A percentile compares a stretch with the other conserved stretches of the same genome.
phyloP scores from a whole-genome alignment of 768 basidiomycete genomes.

The Butyriboletus loyo region DNA sequence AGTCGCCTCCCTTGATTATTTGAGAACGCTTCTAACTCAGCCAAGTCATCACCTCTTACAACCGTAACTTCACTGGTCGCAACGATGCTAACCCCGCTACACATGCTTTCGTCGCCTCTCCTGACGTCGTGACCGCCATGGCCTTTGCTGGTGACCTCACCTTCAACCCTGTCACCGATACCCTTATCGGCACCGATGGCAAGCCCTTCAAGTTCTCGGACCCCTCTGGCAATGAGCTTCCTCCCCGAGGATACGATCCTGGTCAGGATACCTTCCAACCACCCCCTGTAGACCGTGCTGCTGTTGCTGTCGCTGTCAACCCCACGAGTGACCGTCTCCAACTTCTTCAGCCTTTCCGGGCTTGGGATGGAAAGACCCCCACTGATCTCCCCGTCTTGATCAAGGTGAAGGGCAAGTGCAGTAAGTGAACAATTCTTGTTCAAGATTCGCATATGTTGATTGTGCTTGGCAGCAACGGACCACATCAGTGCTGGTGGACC shows the following conservation, averaged over 20 bases:
- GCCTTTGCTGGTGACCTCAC: slow-evolving; percentile 90
- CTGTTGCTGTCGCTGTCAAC: slow-evolving; percentile 82
- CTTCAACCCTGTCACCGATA: slow-evolving; percentile 96
- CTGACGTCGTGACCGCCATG: slow-evolving; percentile 95
- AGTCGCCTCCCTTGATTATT: slow-evolving; percentile 27
- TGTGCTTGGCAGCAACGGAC: slow-evolving; percentile 60
- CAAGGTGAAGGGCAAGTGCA: slow-evolving; percentile 99
- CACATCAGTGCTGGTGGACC: slow-evolving; percentile 98
- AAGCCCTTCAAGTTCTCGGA: slow-evolving; percentile 97
- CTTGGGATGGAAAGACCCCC: slow-evolving; percentile 94
- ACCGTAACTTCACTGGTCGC: slow-evolving; percentile 99
- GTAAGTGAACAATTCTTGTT: slow-evolving; percentile 42
- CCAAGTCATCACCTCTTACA: slow-evolving; percentile 96
- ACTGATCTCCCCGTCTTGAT: slow-evolving; percentile 89
- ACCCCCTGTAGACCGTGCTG: slow-evolving; percentile 81
- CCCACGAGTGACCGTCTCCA: slow-evolving; percentile 89
- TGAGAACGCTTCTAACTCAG: background rate
- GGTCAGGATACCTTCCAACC: slow-evolving; percentile 97
- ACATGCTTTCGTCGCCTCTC: slow-evolving; percentile 93
- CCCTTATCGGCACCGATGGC: slow-evolving; percentile 85
- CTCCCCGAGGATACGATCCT: slow-evolving; percentile 93
- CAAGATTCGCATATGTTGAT: background rate
- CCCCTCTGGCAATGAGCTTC: slow-evolving; percentile 89
- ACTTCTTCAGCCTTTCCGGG: slow-evolving; percentile 80
- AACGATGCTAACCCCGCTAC: slow-evolving; percentile 99